Evolutionary conservation across 2,329 filamentous ascomycete species (phyloP), one percentile per base, ranked within the genome.

Genomic region (Salinomyces thailandicus): DNA sequence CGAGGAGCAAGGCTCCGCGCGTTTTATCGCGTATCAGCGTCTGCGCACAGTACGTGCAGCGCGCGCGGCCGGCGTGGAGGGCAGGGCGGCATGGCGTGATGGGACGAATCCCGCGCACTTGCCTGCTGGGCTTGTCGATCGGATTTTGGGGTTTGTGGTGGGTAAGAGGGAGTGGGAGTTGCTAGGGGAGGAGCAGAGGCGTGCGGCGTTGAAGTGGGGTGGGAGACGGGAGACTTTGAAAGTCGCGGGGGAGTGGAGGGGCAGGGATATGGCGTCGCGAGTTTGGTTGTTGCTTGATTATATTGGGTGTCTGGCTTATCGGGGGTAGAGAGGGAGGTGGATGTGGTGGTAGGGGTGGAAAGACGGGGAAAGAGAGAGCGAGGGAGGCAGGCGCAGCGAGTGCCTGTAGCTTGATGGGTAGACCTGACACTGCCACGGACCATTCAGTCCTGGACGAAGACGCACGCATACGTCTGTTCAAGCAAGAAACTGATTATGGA

Each of bases 271-370:
- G 19, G 55, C 52, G 31, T 48, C 50, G 18, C 61, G 62, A 51
- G 52, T 59, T 11, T 59, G 56, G 55, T 54, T 51, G 44, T 39
- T 64, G 35, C 53, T 66, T 20, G 58, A 64, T 32, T 43, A 44
- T 12, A 57, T 62, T 32, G 52, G 48, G 5, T 64, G 62, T 43
- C 45, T 64, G 31, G 46, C 47, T 11, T 64, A 65, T 45, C 37
- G 32, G 2, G 14, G 39, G 39, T 38, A 24, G 20, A 24, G 20
- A n/a, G n/a, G n/a, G n/a, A n/a, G n/a, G n/a, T n/a, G n/a, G n/a
- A n/a, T n/a, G n/a, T n/a, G n/a, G n/a, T n/a, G n/a, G n/a, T n/a
- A n/a, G n/a, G n/a, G n/a, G n/a, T n/a, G n/a, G n/a, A n/a, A n/a
- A n/a, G n/a, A n/a, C n/a, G n/a, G n/a, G n/a, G n/a, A n/a, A n/a